Evolutionary conservation across 345 rosid genomes (phyloP).

Genomic region (Alliaria petiolata): DNA sequence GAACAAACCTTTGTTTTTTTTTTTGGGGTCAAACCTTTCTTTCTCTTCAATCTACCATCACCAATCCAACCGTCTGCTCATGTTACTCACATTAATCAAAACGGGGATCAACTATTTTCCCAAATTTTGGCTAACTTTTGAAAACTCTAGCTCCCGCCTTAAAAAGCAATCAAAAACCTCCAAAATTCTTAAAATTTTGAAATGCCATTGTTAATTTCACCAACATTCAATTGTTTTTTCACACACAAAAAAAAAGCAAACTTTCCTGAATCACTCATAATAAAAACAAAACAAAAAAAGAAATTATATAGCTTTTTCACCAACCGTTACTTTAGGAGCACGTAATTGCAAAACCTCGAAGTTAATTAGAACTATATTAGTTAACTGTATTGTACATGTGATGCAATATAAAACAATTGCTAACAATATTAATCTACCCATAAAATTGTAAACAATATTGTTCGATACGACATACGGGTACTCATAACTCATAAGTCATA

Average conservation of each 20-base stretch:
- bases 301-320: neutral
- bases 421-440: neutral
- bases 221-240: neutral
- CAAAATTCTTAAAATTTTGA: neutral
- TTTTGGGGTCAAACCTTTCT: neutral
- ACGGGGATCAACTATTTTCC: neutral
- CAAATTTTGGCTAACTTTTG: neutral
- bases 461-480: no score
- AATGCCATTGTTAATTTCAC: neutral
- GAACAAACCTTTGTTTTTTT: no score
- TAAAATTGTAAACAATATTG: no score
- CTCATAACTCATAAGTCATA: no score
- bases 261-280: neutral
- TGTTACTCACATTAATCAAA: neutral
- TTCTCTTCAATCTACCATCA: neutral
- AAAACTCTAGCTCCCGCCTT: constrained; percentile 12
- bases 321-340: neutral
- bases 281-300: no score
- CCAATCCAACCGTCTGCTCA: neutral
- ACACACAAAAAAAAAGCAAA: no score
- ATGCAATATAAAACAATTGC: neutral
- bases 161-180: neutral
- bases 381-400: neutral
- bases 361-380: neutral
- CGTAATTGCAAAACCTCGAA: neutral